phyloP scores from a whole-genome alignment of 371 early-diverging fungal species.

The Mortierella polycephala region DNA sequence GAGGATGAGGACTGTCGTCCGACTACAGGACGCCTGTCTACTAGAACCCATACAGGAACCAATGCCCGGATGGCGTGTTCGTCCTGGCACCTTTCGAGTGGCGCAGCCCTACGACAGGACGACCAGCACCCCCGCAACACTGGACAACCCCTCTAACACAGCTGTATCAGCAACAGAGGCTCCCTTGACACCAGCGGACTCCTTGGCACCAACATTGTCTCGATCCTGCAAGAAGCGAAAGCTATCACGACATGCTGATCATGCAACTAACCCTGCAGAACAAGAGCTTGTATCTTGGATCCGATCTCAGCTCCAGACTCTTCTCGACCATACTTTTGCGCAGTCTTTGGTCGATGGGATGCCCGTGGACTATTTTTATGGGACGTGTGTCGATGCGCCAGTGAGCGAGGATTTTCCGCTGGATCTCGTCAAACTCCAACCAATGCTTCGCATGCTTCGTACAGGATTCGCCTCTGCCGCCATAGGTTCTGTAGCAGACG shows the following conservation, averaged over 20 bases:
- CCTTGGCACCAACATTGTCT: background rate
- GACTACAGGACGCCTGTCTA: slow-evolving; percentile 3
- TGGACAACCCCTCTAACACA: background rate
- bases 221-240: slow-evolving; percentile 17
- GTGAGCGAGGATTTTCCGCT: slow-evolving; percentile 21
- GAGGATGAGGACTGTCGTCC: slow-evolving; percentile 15
- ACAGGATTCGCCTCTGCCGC: slow-evolving; percentile 24
- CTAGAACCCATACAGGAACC: slow-evolving; percentile 27
- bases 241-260: background rate
- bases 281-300: slow-evolving; percentile 24
- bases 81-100: slow-evolving; percentile 47
- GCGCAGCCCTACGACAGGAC: slow-evolving; percentile 28
- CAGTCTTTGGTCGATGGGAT: slow-evolving; percentile 7
- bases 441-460: slow-evolving; percentile 22
- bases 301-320: background rate
- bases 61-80: slow-evolving; percentile 27
- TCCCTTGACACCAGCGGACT: background rate
- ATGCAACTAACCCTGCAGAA: background rate
- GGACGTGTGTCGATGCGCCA: slow-evolving; percentile 21
- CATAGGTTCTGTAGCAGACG: background rate
- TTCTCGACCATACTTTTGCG: background rate
- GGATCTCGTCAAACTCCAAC: slow-evolving; percentile 31
- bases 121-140: background rate
- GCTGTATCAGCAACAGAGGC: background rate
- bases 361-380: slow-evolving; percentile 27